These are phyloP conservation scores for Chrysoporthe austroafricana DNA, from an alignment of 2,329 filamentous ascomycete genomes.

Conservation along the genomic window DNA sequence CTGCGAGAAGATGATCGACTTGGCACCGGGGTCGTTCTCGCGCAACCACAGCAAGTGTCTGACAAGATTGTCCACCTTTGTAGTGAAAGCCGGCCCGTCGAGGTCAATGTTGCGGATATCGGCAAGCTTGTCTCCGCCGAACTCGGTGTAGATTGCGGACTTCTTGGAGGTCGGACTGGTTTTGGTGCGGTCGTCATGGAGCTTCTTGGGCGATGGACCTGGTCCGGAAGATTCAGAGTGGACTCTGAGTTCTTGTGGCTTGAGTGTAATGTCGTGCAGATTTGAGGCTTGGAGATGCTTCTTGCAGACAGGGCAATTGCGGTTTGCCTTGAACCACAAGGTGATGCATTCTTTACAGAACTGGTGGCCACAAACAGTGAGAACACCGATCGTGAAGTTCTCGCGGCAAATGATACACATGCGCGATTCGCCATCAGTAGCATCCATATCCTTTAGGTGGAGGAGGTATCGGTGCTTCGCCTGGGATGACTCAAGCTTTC, in stretches of 20 bases:
- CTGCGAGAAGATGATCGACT: constrained; percentile 94
- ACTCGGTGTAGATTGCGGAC: constrained; percentile 73
- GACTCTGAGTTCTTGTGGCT: constrained; percentile 72
- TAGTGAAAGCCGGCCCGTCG: constrained; percentile 74
- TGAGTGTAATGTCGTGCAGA: constrained; percentile 84
- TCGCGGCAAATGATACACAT: constrained; percentile 87
- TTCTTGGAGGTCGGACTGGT: constrained; percentile 35
- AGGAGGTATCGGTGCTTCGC: constrained; percentile 76
- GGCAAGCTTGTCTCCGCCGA: constrained; percentile 70
- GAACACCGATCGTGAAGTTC: constrained; percentile 74
- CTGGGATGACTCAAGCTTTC: constrained; percentile 64
- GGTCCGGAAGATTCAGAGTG: constrained; percentile 44
- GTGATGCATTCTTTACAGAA: constrained; percentile 89
- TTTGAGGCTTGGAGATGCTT: constrained; percentile 65
- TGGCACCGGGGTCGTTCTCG: constrained; percentile 80
- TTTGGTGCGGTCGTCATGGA: constrained; percentile 23
- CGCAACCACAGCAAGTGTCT: constrained; percentile 87
- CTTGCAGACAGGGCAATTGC: constrained; percentile 86
- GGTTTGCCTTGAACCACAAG: constrained; percentile 74
- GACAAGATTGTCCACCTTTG: constrained; percentile 83
- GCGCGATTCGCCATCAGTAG: constrained; percentile 64
- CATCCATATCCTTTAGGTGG: constrained; percentile 60
- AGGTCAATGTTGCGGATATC: constrained; percentile 85
- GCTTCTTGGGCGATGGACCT: constrained; percentile 34
- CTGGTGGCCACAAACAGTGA: constrained; percentile 88